Evolutionary conservation across 2,329 filamentous ascomycete genomes (phyloP), one percentile per base, ranked within the genome.

Genomic region (Colletotrichum caudatum): DNA sequence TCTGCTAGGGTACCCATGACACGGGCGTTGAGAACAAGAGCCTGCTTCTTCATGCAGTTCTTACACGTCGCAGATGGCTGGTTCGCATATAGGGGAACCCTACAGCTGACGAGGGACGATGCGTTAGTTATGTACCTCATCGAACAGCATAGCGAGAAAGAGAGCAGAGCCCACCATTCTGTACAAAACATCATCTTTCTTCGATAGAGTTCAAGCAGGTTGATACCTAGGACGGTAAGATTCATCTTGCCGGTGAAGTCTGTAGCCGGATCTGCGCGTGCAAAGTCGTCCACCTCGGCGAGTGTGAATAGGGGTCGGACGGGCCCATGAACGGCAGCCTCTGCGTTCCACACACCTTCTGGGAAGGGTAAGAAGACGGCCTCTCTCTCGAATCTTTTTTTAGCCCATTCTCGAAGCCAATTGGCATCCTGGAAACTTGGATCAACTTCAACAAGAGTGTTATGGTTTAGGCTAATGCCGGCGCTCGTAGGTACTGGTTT

Each of bases 361-460:
- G 84, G 84, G 73, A 89, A 89, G 0, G 82, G 78, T 0, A 85
- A 81, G 46, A 86, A 85, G 64, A 89, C 77, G 33, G 84, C 83
- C 69, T 88, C 85, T 71, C 82, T 85, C 76, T 83, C 86, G 14
- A 79, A 83, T 73, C 87, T 79, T 0, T 81, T 80, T 20, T 80
- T 79, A 0, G 87, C 84, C 77, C 85, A 86, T 12, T 80, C 80
- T 54, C 84, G 84, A 33, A 91, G 81, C 83, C 88, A 89, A 23
- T 82, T 77, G 1, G 86, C 85, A 71, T 90, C 89, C 1, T 80
- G 78, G 44, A 88, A 84, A 2, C 81, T 76, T 0, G 89, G 89
- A 73, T 91, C 83, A 37, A 91, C 80, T 69, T 91, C 86, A 14
- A 91, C 73, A 73, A 88, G 86, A 20, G 84, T 84, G 41, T 78